Conservation (phyloP, 768 basidiomycete species). For the Arthromyces matolae region DNA sequence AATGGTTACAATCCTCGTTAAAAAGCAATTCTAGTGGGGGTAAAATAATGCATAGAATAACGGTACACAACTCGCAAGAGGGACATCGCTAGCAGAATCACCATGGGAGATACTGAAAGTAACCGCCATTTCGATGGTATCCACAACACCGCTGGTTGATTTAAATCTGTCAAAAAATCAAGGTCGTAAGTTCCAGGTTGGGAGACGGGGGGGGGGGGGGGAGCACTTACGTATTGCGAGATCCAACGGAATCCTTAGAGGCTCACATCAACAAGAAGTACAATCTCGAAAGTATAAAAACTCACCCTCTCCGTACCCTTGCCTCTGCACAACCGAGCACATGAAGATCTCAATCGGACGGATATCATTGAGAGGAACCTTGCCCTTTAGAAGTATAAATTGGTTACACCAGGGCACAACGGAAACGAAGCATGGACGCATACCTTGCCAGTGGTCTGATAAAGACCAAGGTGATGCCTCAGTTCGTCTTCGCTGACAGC, state of each 20-base stretch:
- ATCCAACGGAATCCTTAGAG: slow-evolving; percentile 92
- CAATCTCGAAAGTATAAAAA: slow-evolving; percentile 1
- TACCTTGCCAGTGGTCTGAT: slow-evolving; percentile 99
- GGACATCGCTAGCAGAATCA: slow-evolving; percentile 4
- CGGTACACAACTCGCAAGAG: slow-evolving; percentile 9
- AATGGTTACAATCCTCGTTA: not conserved
- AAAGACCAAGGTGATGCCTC: slow-evolving; percentile 90
- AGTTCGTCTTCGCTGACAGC: slow-evolving; percentile 98
- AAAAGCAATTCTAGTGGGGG: not conserved
- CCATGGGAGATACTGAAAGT: slow-evolving; percentile 4
- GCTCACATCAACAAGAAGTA: slow-evolving; percentile 9
- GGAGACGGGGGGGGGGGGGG: not conserved
- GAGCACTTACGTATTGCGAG: slow-evolving; percentile 84
- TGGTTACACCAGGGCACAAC: slow-evolving; percentile 6
- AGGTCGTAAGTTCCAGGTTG: not conserved
- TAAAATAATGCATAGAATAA: slow-evolving; percentile 9
- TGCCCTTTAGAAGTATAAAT: slow-evolving; percentile 63
- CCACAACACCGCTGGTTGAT: slow-evolving; percentile 2
- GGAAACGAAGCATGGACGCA: slow-evolving; percentile 14
- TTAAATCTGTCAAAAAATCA: slow-evolving; percentile 35
- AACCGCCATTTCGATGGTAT: slow-evolving; percentile 5
- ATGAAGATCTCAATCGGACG: slow-evolving; percentile 99
- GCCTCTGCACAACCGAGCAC: slow-evolving; percentile 99
- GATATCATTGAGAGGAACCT: slow-evolving; percentile 94
- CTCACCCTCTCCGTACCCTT: slow-evolving; percentile 95